These are phyloP conservation scores for Ceratocystis cubensis DNA, from an alignment of 2,329 filamentous ascomycete genomes.

Conservation along the genomic window DNA sequence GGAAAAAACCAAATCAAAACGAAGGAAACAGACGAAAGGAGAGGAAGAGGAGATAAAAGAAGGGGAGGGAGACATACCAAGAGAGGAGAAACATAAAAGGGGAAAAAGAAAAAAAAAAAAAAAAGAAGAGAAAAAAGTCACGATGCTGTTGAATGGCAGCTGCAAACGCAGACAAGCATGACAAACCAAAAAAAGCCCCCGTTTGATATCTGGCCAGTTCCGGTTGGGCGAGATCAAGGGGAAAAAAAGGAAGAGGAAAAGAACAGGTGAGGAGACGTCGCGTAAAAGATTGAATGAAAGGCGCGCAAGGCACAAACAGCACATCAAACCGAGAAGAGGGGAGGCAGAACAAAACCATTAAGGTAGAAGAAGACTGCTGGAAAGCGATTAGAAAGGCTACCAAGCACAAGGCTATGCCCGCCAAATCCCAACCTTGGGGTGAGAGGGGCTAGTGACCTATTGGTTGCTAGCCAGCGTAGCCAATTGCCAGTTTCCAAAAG, in stretches of 20 bases:
- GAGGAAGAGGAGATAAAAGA: background rate
- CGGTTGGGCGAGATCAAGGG: background rate
- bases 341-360: background rate
- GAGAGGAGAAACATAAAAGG: background rate
- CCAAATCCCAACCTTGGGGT: background rate
- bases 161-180: background rate
- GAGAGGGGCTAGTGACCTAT: too few relatives aligned
- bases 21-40: background rate
- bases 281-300: conserved; percentile 3
- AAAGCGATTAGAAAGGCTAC: background rate
- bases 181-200: background rate
- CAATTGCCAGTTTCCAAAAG: background rate
- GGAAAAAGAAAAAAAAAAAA: background rate
- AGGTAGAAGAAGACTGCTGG: background rate
- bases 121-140: background rate
- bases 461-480: background rate
- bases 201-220: conserved; percentile 8
- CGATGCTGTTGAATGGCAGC: background rate
- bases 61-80: background rate
- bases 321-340: background rate
- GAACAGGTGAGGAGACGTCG: conserved; percentile 11
- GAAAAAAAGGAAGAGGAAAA: background rate
- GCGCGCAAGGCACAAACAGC: conserved; percentile 1
- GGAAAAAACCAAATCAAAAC: background rate
- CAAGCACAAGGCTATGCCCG: background rate